Evolutionary conservation across 1,139 yeast genomes (phyloP).

Genomic region (Debaryomyces coudertii): DNA sequence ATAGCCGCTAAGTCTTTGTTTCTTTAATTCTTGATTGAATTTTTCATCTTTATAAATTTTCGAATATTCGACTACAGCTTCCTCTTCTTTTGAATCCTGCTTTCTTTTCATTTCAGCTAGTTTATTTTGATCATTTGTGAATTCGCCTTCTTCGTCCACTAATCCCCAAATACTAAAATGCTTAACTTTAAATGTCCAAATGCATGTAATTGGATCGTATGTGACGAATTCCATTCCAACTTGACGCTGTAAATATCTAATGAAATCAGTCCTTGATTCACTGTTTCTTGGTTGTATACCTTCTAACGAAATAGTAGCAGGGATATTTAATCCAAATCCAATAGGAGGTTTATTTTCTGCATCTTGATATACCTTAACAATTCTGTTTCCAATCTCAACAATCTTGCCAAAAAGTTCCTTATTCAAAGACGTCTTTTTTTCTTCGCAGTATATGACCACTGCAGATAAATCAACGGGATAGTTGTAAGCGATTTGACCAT

Average conservation of each 20-base stretch:
- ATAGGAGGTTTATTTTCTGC: constrained; percentile 56
- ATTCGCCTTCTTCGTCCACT: constrained; percentile 60
- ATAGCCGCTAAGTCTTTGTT: constrained; percentile 34
- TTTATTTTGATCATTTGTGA: constrained; percentile 22
- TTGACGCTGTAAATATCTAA: constrained; percentile 52
- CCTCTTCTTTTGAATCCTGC: constrained; percentile 32
- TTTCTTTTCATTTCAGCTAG: constrained; percentile 30
- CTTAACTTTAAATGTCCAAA: constrained; percentile 81
- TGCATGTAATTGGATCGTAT: constrained; percentile 74
- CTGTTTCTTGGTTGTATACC: constrained; percentile 54
- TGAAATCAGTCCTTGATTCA: constrained; percentile 32
- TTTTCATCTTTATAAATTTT: constrained; percentile 32
- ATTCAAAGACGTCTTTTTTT: constrained; percentile 31
- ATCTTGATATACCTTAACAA: constrained; percentile 70
- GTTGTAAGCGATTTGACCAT: constrained; percentile 74
- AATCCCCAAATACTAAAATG: constrained; percentile 97
- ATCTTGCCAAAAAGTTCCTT: constrained; percentile 56
- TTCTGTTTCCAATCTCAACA: constrained; percentile 58
- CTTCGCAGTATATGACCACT: constrained; percentile 25
- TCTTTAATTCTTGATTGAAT: constrained; percentile 37
- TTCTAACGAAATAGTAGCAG: constrained; percentile 81
- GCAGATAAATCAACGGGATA: constrained; percentile 73
- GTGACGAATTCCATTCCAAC: constrained; percentile 77
- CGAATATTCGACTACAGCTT: constrained; percentile 31
- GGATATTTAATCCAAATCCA: constrained; percentile 80